Conservation (phyloP, 768 basidiomycete species). For the Lentinula boryana region DNA sequence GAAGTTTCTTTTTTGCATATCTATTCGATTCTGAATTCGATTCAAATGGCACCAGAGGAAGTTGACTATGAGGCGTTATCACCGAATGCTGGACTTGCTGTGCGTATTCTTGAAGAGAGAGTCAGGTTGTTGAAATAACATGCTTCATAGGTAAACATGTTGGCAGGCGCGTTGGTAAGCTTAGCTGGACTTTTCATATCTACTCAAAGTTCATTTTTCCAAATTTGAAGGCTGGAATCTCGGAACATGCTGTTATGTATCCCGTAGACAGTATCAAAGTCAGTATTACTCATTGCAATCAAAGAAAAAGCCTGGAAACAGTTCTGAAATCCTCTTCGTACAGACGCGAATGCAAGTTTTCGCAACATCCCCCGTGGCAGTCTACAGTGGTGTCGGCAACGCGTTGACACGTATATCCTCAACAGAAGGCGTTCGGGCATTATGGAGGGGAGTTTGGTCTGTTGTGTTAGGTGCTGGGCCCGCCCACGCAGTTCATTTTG, state of each 20-base stretch:
- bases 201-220: neutral
- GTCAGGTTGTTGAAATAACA: conserved; percentile 7
- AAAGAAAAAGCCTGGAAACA: neutral
- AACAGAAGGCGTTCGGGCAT: conserved; percentile 83
- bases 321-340: neutral
- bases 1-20: neutral
- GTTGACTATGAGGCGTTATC: conserved; percentile 50
- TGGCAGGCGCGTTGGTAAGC: conserved; percentile 90
- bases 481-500: conserved; percentile 97
- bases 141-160: conserved; percentile 78
- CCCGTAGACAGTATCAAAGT: conserved; percentile 99
- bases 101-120: conserved; percentile 26
- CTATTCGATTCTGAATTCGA: neutral
- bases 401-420: conserved; percentile 90
- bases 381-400: conserved; percentile 87
- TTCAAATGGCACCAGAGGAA: conserved; percentile 30
- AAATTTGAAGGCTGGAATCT: conserved; percentile 81
- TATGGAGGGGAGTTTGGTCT: conserved; percentile 96
- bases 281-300: conserved; percentile 16
- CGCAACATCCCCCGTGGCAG: conserved; percentile 74
- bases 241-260: conserved; percentile 98
- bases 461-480: conserved; percentile 97
- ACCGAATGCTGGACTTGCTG: conserved; percentile 73
- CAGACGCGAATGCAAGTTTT: conserved; percentile 99
- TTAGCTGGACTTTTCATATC: conserved; percentile 12